Evolutionary conservation across 2,329 filamentous ascomycete species (phyloP).

Genomic region (Pestalotiopsis fici): DNA sequence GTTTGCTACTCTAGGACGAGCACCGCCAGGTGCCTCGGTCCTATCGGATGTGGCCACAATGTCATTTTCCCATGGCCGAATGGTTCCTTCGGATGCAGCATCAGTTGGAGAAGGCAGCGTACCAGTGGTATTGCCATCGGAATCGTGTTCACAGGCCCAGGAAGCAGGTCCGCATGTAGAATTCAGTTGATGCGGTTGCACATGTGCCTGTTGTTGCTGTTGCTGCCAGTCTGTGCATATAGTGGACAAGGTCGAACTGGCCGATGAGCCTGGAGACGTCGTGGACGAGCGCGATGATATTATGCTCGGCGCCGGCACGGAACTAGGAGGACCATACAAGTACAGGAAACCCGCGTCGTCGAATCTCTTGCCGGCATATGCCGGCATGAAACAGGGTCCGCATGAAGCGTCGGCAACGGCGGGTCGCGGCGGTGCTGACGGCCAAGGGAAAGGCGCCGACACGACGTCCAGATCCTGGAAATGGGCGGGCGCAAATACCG

Average conservation of each 20-base stretch:
- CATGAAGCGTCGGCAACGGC: not conserved
- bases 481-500: not conserved
- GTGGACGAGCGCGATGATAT: conserved; percentile 13
- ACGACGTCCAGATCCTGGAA: not conserved
- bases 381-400: not conserved
- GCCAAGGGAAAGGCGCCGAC: not conserved
- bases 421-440: not conserved
- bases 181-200: not conserved
- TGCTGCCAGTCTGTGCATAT: conserved; percentile 26
- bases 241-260: conserved; percentile 29
- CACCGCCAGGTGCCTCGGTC: conserved; percentile 22
- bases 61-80: conserved; percentile 20
- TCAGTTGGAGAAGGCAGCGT: conserved; percentile 7
- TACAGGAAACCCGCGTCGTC: not conserved
- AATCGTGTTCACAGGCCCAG: conserved; percentile 25
- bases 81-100: not conserved
- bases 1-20: conserved; percentile 17
- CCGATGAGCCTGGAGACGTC: conserved; percentile 24
- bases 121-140: conserved; percentile 13
- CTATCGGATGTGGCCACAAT: conserved; percentile 27
- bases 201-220: conserved; percentile 19
- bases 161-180: conserved; percentile 11
- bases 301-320: not conserved
- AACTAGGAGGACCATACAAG: not conserved
- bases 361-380: not conserved